Evolutionary conservation across 2,329 filamentous ascomycete genomes (phyloP).

Genomic region (Scopulariopsis brevicaulis): DNA sequence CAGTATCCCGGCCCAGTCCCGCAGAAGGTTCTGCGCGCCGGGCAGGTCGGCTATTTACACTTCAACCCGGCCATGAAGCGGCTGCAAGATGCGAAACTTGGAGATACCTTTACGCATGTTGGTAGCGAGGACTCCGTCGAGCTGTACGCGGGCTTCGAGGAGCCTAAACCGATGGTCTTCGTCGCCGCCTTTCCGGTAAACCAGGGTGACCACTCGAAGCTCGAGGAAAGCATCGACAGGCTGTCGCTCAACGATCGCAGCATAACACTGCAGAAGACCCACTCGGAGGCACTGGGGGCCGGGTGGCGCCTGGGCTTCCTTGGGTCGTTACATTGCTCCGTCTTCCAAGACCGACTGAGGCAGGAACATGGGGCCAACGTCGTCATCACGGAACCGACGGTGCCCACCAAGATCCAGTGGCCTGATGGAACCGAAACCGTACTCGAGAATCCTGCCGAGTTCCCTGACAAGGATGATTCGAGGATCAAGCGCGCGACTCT

Average conservation of each 20-base stretch:
- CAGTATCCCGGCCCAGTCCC: conserved; percentile 85
- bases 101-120: conserved; percentile 83
- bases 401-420: conserved; percentile 80
- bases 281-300: conserved; percentile 83
- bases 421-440: conserved; percentile 65
- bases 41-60: conserved; percentile 91
- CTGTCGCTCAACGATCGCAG: conserved; percentile 91
- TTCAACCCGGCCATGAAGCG: conserved; percentile 99
- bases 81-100: conserved; percentile 89
- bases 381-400: conserved; percentile 92
- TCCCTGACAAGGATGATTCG: conserved; percentile 56
- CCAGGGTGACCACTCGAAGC: conserved; percentile 71
- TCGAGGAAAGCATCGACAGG: conserved; percentile 91
- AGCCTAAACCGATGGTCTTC: conserved; percentile 98
- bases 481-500: conserved; percentile 30
- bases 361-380: conserved; percentile 92
- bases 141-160: conserved; percentile 83
- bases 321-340: conserved; percentile 96
- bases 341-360: conserved; percentile 89
- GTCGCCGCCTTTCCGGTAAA: conserved; percentile 94
- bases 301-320: conserved; percentile 92
- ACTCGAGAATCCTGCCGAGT: conserved; percentile 77
- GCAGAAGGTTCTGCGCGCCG: conserved; percentile 69
- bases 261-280: conserved; percentile 87
- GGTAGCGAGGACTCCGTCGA: conserved; percentile 67